Conservation (phyloP, 352 stramenopile genomes). For the Phytopythium aichiense region DNA sequence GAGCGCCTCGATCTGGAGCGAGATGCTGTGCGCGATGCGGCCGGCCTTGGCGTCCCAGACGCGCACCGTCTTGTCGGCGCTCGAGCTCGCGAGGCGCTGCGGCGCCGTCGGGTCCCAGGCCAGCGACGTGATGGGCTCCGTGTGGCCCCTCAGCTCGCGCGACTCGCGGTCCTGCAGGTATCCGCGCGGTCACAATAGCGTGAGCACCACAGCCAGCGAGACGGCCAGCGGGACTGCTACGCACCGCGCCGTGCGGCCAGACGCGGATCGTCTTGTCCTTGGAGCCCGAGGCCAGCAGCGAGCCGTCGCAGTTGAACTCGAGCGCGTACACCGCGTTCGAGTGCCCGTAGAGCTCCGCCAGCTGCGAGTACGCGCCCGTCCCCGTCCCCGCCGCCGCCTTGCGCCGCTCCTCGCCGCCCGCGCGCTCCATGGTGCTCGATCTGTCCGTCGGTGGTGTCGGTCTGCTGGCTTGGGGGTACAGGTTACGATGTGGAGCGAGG, state of each 20-base stretch:
- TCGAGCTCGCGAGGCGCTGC: conserved; percentile 60
- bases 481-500: background rate
- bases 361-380: conserved; percentile 29
- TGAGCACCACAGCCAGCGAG: background rate
- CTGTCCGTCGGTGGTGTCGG: background rate
- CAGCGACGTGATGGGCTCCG: conserved; percentile 65
- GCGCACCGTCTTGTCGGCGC: conserved; percentile 78
- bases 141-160: conserved; percentile 66
- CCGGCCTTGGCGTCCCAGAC: conserved; percentile 80
- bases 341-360: conserved; percentile 78
- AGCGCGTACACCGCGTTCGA: conserved; percentile 78
- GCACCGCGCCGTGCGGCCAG: conserved; percentile 57
- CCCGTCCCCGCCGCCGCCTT: conserved; percentile 8
- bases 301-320: conserved; percentile 69
- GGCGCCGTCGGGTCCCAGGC: conserved; percentile 70
- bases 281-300: conserved; percentile 73
- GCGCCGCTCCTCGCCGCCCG: conserved; percentile 1
- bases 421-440: background rate
- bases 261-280: conserved; percentile 79
- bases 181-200: too few relatives aligned
- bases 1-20: conserved; percentile 62
- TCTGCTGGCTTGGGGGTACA: background rate
- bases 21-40: conserved; percentile 75
- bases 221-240: conserved; percentile 2
- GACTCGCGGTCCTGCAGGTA: conserved; percentile 40